These are phyloP conservation scores for Sphenostylis stenocarpa DNA, from an alignment of 306 rosid genomes.

Conservation along the genomic window DNA sequence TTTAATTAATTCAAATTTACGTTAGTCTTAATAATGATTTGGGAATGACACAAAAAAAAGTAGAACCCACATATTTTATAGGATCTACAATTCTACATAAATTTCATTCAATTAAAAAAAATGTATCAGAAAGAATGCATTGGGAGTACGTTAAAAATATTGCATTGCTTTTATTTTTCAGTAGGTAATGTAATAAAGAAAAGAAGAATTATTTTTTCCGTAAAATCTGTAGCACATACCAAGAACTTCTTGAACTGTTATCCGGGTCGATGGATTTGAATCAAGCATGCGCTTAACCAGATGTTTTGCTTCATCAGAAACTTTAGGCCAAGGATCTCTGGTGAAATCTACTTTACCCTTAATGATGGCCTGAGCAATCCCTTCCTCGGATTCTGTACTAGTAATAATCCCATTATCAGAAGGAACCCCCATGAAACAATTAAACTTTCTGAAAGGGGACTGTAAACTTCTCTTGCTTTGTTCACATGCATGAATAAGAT, in stretches of 20 bases:
- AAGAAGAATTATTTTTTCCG: neutral
- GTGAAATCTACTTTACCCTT: slow-evolving; percentile 63
- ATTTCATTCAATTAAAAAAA: neutral
- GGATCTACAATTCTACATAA: no score
- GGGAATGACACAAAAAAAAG: no score
- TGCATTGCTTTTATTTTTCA: no score
- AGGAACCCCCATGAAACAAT: neutral
- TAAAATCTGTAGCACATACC: slow-evolving; percentile 51
- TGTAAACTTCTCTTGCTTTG: neutral
- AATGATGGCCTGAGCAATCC: slow-evolving; percentile 88
- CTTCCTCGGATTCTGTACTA: slow-evolving; percentile 84
- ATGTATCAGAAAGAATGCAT: neutral
- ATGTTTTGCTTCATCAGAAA: slow-evolving; percentile 80
- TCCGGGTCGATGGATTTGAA: slow-evolving; percentile 71
- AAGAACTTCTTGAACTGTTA: slow-evolving; percentile 78
- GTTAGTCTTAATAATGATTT: neutral
- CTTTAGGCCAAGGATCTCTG: slow-evolving; percentile 91
- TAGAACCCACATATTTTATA: no score
- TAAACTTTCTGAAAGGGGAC: neutral
- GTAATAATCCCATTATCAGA: slow-evolving; percentile 39
- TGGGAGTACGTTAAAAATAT: no score
- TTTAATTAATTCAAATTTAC: neutral
- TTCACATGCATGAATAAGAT: slow-evolving; percentile 10
- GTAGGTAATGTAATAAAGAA: neutral
- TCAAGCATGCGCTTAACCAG: slow-evolving; percentile 81